A percentile compares a stretch with the other conserved stretches of the same genome.
These are phyloP conservation scores for Coemansia sp. DNA, from an alignment of 192 early-diverging fungal species.

Conservation along the genomic window DNA sequence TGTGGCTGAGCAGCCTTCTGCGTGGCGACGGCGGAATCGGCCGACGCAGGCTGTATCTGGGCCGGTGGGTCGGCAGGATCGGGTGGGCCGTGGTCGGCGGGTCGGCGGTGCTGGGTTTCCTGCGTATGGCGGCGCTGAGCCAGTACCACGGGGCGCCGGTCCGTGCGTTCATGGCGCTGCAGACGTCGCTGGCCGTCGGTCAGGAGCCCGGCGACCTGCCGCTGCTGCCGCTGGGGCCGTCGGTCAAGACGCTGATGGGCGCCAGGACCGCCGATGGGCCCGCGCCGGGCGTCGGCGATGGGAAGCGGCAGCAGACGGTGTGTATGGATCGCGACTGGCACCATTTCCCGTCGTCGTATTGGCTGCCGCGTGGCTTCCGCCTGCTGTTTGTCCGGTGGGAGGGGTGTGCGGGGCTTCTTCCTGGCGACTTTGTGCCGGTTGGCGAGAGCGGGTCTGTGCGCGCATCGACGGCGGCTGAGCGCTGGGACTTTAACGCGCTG, in stretches of 20 bases:
- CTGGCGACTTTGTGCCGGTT: slow-evolving; percentile 64
- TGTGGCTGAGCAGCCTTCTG: slow-evolving; percentile 16
- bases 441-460: slow-evolving; percentile 12
- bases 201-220: background rate
- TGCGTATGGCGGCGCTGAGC: slow-evolving; percentile 66
- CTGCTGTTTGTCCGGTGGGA: slow-evolving; percentile 64
- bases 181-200: background rate
- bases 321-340: slow-evolving; percentile 97
- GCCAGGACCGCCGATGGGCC: background rate
- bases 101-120: slow-evolving; percentile 58
- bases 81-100: slow-evolving; percentile 51
- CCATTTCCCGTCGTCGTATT: slow-evolving; percentile 88
- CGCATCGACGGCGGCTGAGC: slow-evolving; percentile 15
- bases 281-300: background rate
- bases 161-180: slow-evolving; percentile 54
- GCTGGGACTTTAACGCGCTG: slow-evolving; percentile 33
- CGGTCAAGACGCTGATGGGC: slow-evolving; percentile 12
- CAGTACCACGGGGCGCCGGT: slow-evolving; percentile 77
- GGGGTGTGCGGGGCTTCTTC: slow-evolving; percentile 75
- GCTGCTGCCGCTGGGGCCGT: slow-evolving; percentile 28
- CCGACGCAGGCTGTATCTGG: slow-evolving; percentile 10
- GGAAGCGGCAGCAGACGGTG: slow-evolving; percentile 26
- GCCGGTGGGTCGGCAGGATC: background rate
- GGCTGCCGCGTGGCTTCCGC: slow-evolving; percentile 69
- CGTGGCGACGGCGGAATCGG: background rate